Evolutionary conservation across 371 early-diverging fungal genomes (phyloP).

Genomic region (Rhizopus stolonifer): DNA sequence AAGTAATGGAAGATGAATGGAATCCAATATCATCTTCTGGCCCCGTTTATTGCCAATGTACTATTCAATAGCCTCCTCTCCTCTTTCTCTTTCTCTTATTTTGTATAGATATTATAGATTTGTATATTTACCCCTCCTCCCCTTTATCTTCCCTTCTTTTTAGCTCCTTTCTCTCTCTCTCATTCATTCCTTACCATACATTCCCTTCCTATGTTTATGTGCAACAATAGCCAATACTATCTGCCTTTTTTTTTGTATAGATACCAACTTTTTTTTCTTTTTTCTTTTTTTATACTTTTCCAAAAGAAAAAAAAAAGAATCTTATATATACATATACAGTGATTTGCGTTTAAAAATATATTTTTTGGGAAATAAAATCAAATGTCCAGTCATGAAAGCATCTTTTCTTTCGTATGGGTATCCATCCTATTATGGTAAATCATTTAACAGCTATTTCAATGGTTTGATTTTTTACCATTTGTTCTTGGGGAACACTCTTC

Average conservation of each 20-base stretch:
- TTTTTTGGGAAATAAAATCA: too few relatives aligned
- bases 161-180: background rate
- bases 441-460: too few relatives aligned
- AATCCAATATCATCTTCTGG: slow-evolving; percentile 20
- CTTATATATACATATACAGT: too few relatives aligned
- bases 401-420: too few relatives aligned
- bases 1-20: slow-evolving; percentile 15
- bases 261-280: background rate
- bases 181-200: background rate
- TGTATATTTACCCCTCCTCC: background rate
- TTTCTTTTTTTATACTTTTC: background rate
- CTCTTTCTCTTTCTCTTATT: background rate
- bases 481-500: too few relatives aligned
- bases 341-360: too few relatives aligned
- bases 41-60: slow-evolving; percentile 38
- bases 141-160: background rate
- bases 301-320: too few relatives aligned
- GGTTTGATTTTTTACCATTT: too few relatives aligned
- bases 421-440: too few relatives aligned
- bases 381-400: too few relatives aligned
- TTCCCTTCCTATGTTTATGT: slow-evolving; percentile 4
- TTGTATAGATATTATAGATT: slow-evolving; percentile 1
- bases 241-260: too few relatives aligned
- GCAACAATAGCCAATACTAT: background rate
- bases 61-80: slow-evolving; percentile 25